These are phyloP conservation scores for Fusarium sp. DNA, from an alignment of 2,329 filamentous ascomycete genomes.

Conservation along the genomic window DNA sequence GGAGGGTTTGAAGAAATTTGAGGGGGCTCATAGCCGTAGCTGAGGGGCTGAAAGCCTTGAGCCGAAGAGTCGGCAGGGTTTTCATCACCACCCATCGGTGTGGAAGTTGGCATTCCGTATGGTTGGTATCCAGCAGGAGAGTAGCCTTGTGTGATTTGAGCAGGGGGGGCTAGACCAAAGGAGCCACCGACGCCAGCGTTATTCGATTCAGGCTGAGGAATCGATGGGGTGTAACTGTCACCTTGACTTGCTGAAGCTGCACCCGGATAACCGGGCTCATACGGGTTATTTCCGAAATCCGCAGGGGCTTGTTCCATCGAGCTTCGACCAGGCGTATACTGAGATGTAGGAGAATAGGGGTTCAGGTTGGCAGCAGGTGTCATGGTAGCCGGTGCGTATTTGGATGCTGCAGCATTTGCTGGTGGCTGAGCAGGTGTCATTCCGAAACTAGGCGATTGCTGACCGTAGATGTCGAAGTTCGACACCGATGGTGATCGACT, in stretches of 20 bases:
- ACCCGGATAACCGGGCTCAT: conserved; percentile 52
- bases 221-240: conserved; percentile 38
- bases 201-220: conserved; percentile 29
- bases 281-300: conserved; percentile 51
- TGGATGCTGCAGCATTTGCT: conserved; percentile 53
- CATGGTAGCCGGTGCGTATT: conserved; percentile 51
- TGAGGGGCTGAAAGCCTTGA: conserved; percentile 59
- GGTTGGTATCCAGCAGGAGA: conserved; percentile 46
- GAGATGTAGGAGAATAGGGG: conserved; percentile 57
- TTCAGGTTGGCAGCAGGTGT: conserved; percentile 40
- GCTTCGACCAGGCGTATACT: conserved; percentile 59
- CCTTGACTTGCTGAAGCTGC: conserved; percentile 20
- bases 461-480: conserved; percentile 80
- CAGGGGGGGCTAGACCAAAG: conserved; percentile 41
- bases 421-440: conserved; percentile 50
- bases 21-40: conserved; percentile 66
- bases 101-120: conserved; percentile 45
- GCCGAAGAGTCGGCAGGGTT: conserved; percentile 35
- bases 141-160: conserved; percentile 43
- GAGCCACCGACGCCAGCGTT: conserved; percentile 8
- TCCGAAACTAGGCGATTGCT: conserved; percentile 53
- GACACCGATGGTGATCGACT: conserved; percentile 78
- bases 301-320: conserved; percentile 48
- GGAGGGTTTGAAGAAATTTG: conserved; percentile 48
- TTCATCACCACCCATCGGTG: conserved; percentile 17